A percentile compares a stretch with the other conserved stretches of the same genome.
phyloP scores from a whole-genome alignment of 202 grass and related monocot species.

The Zoysia matrella region DNA sequence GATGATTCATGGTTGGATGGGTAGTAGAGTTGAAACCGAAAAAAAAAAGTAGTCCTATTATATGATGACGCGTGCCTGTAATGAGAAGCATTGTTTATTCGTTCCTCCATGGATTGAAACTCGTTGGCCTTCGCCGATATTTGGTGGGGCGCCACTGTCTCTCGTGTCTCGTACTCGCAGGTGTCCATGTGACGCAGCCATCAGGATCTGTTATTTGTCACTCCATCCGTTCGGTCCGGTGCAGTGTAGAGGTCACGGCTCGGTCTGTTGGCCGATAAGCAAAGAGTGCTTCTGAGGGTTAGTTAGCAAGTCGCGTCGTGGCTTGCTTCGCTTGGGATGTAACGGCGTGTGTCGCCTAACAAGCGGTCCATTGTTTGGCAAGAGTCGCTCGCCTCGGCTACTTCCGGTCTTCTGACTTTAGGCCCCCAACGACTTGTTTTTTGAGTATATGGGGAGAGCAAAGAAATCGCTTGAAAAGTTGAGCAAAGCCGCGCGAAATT shows the following conservation, averaged over 20 bases:
- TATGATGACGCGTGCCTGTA: neutral
- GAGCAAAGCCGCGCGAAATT: neutral
- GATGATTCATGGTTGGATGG: neutral
- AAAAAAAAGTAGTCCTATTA: neutral
- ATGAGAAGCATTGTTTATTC: constrained; percentile 41
- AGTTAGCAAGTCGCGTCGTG: neutral
- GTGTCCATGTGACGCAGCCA: neutral
- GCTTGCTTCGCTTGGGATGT: neutral
- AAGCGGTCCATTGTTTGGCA: neutral
- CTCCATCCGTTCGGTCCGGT: neutral
- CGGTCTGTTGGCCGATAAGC: neutral
- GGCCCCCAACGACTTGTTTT: too few species aligned
- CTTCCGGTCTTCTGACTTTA: neutral
- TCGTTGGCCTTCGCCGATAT: neutral
- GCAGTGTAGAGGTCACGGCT: too few species aligned
- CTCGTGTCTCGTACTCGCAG: neutral
- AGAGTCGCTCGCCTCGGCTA: neutral
- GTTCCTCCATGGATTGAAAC: neutral
- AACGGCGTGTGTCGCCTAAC: neutral
- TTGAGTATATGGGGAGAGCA: too few species aligned
- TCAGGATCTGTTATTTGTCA: neutral
- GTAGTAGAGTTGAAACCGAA: neutral
- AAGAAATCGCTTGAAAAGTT: too few species aligned
- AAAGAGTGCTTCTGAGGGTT: neutral
- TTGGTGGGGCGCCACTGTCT: constrained; percentile 35